Conservation (phyloP, 257 asterid genomes). For the Rhazya stricta region DNA sequence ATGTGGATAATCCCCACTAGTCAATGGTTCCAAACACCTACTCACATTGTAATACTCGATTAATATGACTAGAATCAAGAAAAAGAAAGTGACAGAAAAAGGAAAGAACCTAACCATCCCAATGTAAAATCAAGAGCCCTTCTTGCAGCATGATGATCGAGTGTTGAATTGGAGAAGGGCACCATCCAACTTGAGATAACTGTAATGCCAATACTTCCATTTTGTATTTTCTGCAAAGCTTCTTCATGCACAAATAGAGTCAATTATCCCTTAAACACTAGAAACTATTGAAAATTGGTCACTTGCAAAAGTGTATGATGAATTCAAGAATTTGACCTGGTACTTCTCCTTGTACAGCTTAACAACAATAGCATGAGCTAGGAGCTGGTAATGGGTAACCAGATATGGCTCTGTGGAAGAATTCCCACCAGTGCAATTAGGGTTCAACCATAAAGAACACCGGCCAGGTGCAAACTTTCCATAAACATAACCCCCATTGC, state of each 20-base stretch:
- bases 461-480: slow-evolving; percentile 50
- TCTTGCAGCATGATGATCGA: slow-evolving; percentile 33
- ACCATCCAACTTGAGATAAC: slow-evolving; percentile 29
- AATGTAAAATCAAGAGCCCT: slow-evolving; percentile 46
- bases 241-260: background rate
- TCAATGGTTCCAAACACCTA: slow-evolving; percentile 6
- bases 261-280: background rate
- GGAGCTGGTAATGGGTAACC: slow-evolving; percentile 42
- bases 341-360: slow-evolving; percentile 36
- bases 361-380: slow-evolving; percentile 38
- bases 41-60: background rate
- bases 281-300: no score
- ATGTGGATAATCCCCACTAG: background rate
- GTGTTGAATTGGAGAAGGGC: slow-evolving; percentile 27
- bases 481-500: slow-evolving; percentile 34
- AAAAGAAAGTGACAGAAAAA: background rate
- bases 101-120: slow-evolving; percentile 44
- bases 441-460: slow-evolving; percentile 38
- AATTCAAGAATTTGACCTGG: slow-evolving; percentile 26
- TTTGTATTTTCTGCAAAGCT: background rate
- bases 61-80: background rate
- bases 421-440: slow-evolving; percentile 36
- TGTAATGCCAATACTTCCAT: slow-evolving; percentile 45
- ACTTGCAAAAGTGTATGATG: no score
- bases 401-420: slow-evolving; percentile 53